Evolutionary conservation across 2,329 filamentous ascomycete species (phyloP), one percentile per base, ranked within the genome.

Genomic region (Exophiala aquamarina): DNA sequence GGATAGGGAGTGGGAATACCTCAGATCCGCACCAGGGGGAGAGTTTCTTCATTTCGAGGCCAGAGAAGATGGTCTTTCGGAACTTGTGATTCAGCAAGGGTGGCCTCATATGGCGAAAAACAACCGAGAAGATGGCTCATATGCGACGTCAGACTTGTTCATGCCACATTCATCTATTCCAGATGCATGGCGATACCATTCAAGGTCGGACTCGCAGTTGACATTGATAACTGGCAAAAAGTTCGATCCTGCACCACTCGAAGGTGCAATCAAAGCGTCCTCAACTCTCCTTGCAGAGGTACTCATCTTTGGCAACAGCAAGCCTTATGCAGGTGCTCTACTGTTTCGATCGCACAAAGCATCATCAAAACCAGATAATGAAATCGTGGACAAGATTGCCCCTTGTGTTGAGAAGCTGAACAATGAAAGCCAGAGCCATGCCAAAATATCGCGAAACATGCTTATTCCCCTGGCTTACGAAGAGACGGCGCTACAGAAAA

Each of bases 201-300:
- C 77, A 1, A 70, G 83, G 31, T 74, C 75, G 1, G 84, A 87
- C 55, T 74, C 78, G 3, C 81, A 81, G 42, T 72, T 86, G 28
- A 79, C 78, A 0, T 70, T 87, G 3, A 67, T 79, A 8, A 86
- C 82, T 5, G 83, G 83, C 2, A 85, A 86, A 67, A 87, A 86
- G 55, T 84, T 86, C 50, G 81, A 86, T 55, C 82, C 83, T 1
- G 75, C 77, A 2, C 77, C 78, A 0, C 61, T 86, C 3, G 83
- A 87, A 61, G 75, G 72, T 2, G 70, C 69, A 0, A 72, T 86
- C 3, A 63, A 44, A 17, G 49, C 72, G 1, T 67, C 72, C 1
- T 73, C 71, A 0, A 54, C 62, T 2, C 20, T 74, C 1, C 55
- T 85, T 1, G 61, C 67, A 2, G 81, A 84, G 47, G 76, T 76